Percentiles rank a stretch among this genome's conserved stretches.
These are phyloP conservation scores for Carex arenaria DNA, from an alignment of 202 grass and related monocot species.

Conservation along the genomic window DNA sequence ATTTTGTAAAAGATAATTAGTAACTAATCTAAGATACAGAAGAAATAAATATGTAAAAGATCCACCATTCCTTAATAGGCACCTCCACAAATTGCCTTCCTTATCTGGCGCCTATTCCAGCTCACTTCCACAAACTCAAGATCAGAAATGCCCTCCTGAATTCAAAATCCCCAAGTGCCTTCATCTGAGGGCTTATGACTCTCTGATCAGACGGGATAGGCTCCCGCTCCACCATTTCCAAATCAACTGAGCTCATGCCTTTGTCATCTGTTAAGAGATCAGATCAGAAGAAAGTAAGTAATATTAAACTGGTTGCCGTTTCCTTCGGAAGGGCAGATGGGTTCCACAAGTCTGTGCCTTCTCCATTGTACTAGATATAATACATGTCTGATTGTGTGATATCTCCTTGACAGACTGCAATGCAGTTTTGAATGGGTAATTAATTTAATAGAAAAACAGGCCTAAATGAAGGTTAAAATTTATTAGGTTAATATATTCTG, in stretches of 20 bases:
- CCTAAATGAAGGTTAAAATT: not conserved
- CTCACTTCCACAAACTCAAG: not conserved
- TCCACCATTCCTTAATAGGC: too few species aligned
- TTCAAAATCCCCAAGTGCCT: constrained; percentile 45
- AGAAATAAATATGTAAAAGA: too few species aligned
- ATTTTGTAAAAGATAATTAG: too few species aligned
- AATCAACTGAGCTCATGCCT: not conserved
- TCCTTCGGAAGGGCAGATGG: not conserved
- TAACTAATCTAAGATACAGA: too few species aligned
- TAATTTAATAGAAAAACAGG: not conserved
- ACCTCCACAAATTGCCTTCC: too few species aligned
- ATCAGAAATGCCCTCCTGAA: constrained; percentile 58
- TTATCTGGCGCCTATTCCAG: too few species aligned
- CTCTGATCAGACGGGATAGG: not conserved
- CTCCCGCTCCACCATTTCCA: not conserved
- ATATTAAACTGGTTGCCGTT: not conserved
- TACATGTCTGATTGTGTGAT: not conserved
- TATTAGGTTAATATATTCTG: not conserved
- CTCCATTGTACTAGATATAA: not conserved
- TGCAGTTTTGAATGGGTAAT: not conserved
- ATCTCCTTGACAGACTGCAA: not conserved
- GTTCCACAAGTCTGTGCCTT: not conserved
- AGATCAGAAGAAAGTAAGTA: not conserved
- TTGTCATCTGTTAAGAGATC: constrained; percentile 19
- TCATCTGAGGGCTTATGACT: constrained; percentile 34